Base-by-base conservation (phyloP, 768 basidiomycete species). In the Boletus rubescentipes region DNA sequence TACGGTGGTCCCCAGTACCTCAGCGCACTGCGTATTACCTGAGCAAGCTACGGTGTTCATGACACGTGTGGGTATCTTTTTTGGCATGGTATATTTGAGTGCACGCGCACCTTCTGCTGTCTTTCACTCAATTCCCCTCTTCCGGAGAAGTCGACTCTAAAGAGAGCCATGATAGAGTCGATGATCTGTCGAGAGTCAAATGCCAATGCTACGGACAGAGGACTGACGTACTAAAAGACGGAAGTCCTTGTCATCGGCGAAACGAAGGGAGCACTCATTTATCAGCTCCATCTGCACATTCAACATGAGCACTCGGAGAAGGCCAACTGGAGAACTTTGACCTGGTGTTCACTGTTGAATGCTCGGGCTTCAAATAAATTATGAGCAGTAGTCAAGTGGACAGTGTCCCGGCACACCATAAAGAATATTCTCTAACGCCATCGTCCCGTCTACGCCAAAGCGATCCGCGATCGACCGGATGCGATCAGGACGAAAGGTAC, bases 91-190 rank as follows among this genome's bases (percentile, higher is more conserved):
- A 20, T 20, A 36, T 39, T 10, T 29, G 35, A 54, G 16, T 23
- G 16, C 46, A 23, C 23, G 35, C 62, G 41, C 45, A 85, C 89
- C 75, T 93, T 93, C 67, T 98, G 95, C 67, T 95, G 94, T 47
- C 94, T 79, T 74, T 95, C 93, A 61, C 93, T 94, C 37, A 97
- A 73, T 68, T 97, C 96, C 30, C 95, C 96, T 75, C 95, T 77
- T 20, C 95, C 95, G 4, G 91, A 91, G 68, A 77, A 98, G 71
- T 98, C 95, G 40, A 93, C 91, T 18, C 93, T 84, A 70, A 98
- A 98, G 7, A 96, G 79, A 29, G 95, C 96, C 92, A 98, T 96
- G 56, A 98, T 95, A 62, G 91, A 94, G 68, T 98, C 96, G 34
- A 98, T 82, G 54, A 98, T 93, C 88, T 96, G 64, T 6, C 34